Evolutionary conservation across 1,284 basidiomycete species (phyloP).

Genomic region (Ganoderma meredithae): DNA sequence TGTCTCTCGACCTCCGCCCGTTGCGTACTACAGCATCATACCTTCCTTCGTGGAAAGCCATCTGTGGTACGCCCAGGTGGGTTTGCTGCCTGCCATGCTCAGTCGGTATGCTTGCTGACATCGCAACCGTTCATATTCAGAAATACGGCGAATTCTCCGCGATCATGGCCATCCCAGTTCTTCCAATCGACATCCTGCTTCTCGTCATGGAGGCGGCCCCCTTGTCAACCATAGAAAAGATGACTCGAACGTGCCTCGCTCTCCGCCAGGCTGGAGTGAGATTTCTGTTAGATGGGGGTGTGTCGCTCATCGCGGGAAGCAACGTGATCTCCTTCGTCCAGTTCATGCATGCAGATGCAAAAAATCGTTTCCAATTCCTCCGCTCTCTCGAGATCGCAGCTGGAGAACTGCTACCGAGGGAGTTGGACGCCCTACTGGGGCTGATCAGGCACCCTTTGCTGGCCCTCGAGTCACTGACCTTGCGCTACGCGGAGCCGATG

Average conservation of each 20-base stretch:
- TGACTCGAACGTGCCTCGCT: constrained; percentile 25
- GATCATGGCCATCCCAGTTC: background rate
- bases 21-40: background rate
- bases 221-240: background rate
- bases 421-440: constrained; percentile 4
- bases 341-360: constrained; percentile 17
- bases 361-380: constrained; percentile 15
- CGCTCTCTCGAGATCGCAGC: constrained; percentile 15
- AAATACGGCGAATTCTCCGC: background rate
- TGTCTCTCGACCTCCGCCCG: background rate
- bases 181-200: constrained; percentile 24
- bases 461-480: constrained; percentile 13
- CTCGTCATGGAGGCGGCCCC: constrained; percentile 14
- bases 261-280: constrained; percentile 18
- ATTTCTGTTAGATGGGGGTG: constrained; percentile 19
- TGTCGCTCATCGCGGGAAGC: constrained; percentile 6
- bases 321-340: constrained; percentile 18
- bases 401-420: constrained; percentile 7
- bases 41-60: too few relatives aligned
- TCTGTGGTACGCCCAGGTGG: too few relatives aligned
- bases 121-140: background rate
- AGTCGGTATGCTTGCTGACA: background rate
- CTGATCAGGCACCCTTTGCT: constrained; percentile 18
- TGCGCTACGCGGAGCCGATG: constrained; percentile 22
- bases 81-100: background rate